Evolutionary conservation across 2,329 filamentous ascomycete species (phyloP), one percentile per base, ranked within the genome.

Genomic region (Paracamarosporium sp.): DNA sequence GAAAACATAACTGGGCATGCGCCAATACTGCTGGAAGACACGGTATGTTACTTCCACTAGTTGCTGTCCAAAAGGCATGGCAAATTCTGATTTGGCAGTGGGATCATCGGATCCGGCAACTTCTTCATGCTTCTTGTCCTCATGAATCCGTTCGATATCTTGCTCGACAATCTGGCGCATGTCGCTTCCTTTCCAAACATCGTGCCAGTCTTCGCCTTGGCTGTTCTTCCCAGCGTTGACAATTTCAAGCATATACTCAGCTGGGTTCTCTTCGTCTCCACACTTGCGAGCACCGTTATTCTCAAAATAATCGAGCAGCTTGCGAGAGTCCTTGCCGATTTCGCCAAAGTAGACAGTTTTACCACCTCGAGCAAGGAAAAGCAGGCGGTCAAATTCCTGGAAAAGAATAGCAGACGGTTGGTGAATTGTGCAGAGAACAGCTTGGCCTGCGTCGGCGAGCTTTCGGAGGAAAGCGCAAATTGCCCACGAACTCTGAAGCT

Each of bases 331-430:
- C 65, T 88, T 78, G 59, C 91, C 91, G 59, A 93, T 88, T 4
- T 91, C 87, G 50, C 90, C 91, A 70, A 92, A 93, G 79, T 94
- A 94, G 43, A 93, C 88, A 0, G 89, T 91, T 70, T 81, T 85
- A 51, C 91, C 91, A 47, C 90, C 90, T 70, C 86, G 89, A n/a
- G 88, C 87, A 7, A 94, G 80, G 77, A 94, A 90, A 20, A 94
- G 82, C 4, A 95, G 83, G 46, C 90, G 85, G 68, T 94, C 90
- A 71, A 95, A 97, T 54, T 91, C 88, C 75, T 96, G 91, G 82
- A 97, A 96, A 28, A 97, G 83, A 82, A 95, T 91, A 25, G 92
- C 92, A 4, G 92, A 96, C 9, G 93, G 93, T 76, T 97, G 93
- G 76, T 97, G 93, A 59, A 97, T 96, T 0, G 93, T 97, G 79